Base-by-base conservation (phyloP, 2,329 filamentous ascomycete species). In the Lecanosticta acicola region DNA sequence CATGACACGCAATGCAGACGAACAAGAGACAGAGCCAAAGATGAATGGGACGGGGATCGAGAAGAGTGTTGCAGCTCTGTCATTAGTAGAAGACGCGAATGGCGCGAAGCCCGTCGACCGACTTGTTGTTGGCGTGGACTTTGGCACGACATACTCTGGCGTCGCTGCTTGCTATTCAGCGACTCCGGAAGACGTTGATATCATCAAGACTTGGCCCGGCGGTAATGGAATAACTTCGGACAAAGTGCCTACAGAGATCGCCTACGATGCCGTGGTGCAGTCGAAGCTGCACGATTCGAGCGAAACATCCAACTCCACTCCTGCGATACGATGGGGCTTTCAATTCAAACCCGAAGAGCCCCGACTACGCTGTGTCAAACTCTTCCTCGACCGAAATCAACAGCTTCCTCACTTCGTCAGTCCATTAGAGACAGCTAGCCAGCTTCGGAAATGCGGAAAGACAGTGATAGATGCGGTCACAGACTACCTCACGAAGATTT, bases 221-320 rank as follows among this genome's bases (percentile, higher is more conserved):
- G 84, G 84, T 20, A 89, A 90, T 61, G 85, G 85, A 58, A 87
- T 90, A 68, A 89, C 86, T n/a, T 88, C 84, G 29, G 85, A 91
- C 71, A 91, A 91, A 71, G 85, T 90, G 1, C 85, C 86, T 1
- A 88, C 85, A 11, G 85, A 90, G 65, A 83, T 90, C 46, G 68
- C 71, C 43, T 83, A 84, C 54, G 81, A 81, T 57, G 73, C 77
- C 48, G 65, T 70, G 24, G 66, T 29, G 5, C 39, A 26, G 13
- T 66, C 32, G 10, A 41, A 20, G 14, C 17, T 19, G 35, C 43
- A 37, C 21, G 34, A 40, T n/a, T 24, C 34, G 11, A 36, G 40
- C 35, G 38, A 39, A 32, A 35, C 35, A 20, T 13, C 26, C 5
- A 43, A 9, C 14, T 32, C 34, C 17, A 43, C 41, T 26, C 14